Base-by-base conservation (phyloP, 2,329 filamentous ascomycete species). In the Trichoderma brevicompactum region DNA sequence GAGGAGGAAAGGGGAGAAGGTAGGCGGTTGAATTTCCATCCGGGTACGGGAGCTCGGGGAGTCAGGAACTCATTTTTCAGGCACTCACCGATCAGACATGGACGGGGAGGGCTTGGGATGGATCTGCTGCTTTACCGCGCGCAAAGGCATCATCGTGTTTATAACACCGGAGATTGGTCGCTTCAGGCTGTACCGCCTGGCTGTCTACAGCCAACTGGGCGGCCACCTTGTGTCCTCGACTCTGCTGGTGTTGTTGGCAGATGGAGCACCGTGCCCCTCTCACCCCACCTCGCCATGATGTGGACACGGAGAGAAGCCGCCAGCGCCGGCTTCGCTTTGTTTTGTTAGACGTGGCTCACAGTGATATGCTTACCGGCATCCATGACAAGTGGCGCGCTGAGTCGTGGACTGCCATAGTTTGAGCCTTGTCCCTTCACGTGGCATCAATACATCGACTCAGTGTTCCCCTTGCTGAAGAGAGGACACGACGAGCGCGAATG, bases 271-370 rank as follows among this genome's bases (percentile, higher is more conserved):
- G 34, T 17, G n/a, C 46, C 58, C 46, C 34, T 55, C 52, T n/a
- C 36, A 40, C 52, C 17, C 53, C 53, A 56, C 54, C 41, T 17
- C 38, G 34, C 46, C 58, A 52, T 52, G n/a, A 48, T 34, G 58
- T n/a, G 58, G 38, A 49, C 23, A 61, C 23, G n/a, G 40, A 15
- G 41, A 48, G 12, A 19, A 38, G 40, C 6, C 36, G 36, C 36
- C 54, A 32, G 28, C 17, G 36, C 32, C 41, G 32, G 12, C 19
- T 48, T 48, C 19, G 12, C n/a, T 52, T 28, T 5, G 19, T 41
- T 23, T 49, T 32, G 40, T 19, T 62, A 53, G 49, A 62, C 59
- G 59, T 63, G 49, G 49, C 59, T 54, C 23, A 28, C 40, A 44
- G 15, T 54, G 59, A 54, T 54, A 46, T 52, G 49, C 48, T 44